Conservation (phyloP, 768 basidiomycete genomes). For the Lyophyllum semitale region DNA sequence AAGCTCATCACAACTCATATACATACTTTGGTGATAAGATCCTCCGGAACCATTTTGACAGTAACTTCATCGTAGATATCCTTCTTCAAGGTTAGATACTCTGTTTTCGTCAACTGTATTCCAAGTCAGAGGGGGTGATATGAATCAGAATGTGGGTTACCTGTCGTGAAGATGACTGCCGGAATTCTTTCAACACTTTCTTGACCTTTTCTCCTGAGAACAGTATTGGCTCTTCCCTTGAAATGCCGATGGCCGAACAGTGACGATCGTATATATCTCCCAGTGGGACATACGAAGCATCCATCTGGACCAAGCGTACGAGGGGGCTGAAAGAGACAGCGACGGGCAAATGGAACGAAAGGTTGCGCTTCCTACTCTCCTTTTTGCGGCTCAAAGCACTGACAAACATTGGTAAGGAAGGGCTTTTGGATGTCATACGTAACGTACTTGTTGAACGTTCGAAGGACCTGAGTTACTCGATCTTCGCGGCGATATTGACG, state of each 20-base stretch:
- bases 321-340: slow-evolving; percentile 82
- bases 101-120: slow-evolving; percentile 56
- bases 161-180: slow-evolving; percentile 46
- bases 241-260: slow-evolving; percentile 72
- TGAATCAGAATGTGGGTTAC: slow-evolving; percentile 26
- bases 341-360: slow-evolving; percentile 89
- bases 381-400: slow-evolving; percentile 87
- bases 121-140: slow-evolving; percentile 4
- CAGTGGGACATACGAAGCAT: slow-evolving; percentile 86
- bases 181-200: slow-evolving; percentile 63
- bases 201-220: slow-evolving; percentile 85
- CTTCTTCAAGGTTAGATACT: slow-evolving; percentile 73
- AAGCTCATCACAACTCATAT: not conserved
- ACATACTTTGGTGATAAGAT: slow-evolving; percentile 78
- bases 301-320: slow-evolving; percentile 86
- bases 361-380: slow-evolving; percentile 89
- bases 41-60: slow-evolving; percentile 87
- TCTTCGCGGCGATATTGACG: slow-evolving; percentile 92
- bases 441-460: slow-evolving; percentile 88
- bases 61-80: slow-evolving; percentile 89
- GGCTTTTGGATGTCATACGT: not conserved
- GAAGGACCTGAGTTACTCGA: slow-evolving; percentile 85
- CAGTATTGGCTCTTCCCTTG: slow-evolving; percentile 86
- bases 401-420: slow-evolving; percentile 3
- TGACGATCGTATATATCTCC: slow-evolving; percentile 94